Evolutionary conservation across 2,329 filamentous ascomycete genomes (phyloP).

Genomic region (Shiraia bambusicola): DNA sequence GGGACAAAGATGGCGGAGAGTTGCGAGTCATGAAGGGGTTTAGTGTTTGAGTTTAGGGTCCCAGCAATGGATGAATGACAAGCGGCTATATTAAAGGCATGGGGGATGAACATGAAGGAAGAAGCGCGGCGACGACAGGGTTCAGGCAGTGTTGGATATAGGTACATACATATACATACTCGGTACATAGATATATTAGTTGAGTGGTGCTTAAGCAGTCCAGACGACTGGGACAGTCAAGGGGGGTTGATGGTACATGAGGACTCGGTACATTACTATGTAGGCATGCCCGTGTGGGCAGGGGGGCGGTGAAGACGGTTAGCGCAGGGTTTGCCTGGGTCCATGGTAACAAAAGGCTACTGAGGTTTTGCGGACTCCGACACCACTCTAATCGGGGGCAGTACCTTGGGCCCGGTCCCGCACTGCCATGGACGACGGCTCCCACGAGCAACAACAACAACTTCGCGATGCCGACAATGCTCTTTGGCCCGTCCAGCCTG

Average conservation of each 20-base stretch:
- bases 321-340: background rate
- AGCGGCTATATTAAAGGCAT: too few relatives aligned
- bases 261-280: background rate
- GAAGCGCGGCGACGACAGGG: too few relatives aligned
- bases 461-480: slow-evolving; percentile 16
- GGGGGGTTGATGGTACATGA: background rate
- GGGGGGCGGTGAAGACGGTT: background rate
- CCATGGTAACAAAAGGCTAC: background rate
- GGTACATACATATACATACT: too few relatives aligned
- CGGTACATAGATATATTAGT: too few relatives aligned
- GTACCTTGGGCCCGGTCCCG: background rate
- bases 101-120: too few relatives aligned
- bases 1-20: too few relatives aligned
- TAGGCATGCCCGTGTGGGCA: background rate
- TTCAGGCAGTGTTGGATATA: too few relatives aligned
- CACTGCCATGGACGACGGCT: slow-evolving; percentile 23
- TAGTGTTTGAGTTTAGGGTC: too few relatives aligned
- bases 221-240: too few relatives aligned
- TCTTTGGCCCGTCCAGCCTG: slow-evolving; percentile 21
- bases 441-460: slow-evolving; percentile 1
- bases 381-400: slow-evolving; percentile 1
- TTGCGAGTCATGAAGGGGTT: too few relatives aligned
- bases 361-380: background rate
- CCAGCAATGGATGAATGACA: too few relatives aligned
- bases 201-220: too few relatives aligned